Conservation (phyloP, 2,329 filamentous ascomycete species). For the Penicillium sumatraense region DNA sequence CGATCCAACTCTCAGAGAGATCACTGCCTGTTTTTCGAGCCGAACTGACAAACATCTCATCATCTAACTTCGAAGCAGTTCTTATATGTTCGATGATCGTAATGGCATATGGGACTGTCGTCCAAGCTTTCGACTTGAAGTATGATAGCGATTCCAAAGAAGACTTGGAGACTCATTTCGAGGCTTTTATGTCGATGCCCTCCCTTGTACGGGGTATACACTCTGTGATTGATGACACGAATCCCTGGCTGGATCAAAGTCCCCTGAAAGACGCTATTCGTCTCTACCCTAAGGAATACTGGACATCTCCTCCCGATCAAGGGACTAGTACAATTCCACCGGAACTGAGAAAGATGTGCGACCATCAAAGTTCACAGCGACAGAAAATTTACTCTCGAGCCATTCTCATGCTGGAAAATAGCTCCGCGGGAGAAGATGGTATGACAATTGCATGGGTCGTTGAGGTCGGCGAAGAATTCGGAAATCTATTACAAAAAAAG, state of each 20-base stretch:
- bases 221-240: slow-evolving; percentile 1
- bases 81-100: slow-evolving; percentile 5
- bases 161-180: neutral
- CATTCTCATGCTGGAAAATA: neutral
- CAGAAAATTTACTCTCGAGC: neutral
- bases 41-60: slow-evolving; percentile 29
- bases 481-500: neutral
- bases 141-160: neutral
- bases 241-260: slow-evolving; percentile 4
- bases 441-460: neutral
- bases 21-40: slow-evolving; percentile 38
- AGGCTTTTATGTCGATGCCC: neutral
- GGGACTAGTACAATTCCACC: neutral
- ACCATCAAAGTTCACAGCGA: neutral
- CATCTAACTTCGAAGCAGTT: slow-evolving; percentile 5
- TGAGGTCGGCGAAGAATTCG: neutral
- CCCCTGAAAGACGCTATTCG: neutral
- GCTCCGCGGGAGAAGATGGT: neutral
- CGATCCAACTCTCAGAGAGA: slow-evolving; percentile 41
- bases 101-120: slow-evolving; percentile 5
- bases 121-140: neutral
- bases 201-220: slow-evolving; percentile 6
- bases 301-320: neutral
- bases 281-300: neutral
- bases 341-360: neutral